A percentile compares a stretch with the other conserved stretches of the same genome.
phyloP scores from a whole-genome alignment of 164 flowering plant species.

The Macadamia integrifolia region DNA sequence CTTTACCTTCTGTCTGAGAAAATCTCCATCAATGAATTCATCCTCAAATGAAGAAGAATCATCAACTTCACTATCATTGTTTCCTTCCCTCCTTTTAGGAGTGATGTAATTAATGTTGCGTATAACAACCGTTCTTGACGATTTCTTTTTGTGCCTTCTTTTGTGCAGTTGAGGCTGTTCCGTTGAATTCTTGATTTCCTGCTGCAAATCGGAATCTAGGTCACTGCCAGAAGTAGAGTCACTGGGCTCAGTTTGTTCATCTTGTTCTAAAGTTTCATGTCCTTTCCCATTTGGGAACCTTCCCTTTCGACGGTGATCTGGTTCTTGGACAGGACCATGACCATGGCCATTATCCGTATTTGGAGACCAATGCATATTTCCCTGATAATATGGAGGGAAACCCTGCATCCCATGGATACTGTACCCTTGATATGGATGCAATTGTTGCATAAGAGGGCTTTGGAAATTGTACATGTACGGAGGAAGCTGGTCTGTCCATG shows the following conservation, averaged over 20 bases:
- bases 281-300: slow-evolving; percentile 29
- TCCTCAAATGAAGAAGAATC: slow-evolving; percentile 50
- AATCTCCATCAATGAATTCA: slow-evolving; percentile 47
- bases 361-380: slow-evolving; percentile 59
- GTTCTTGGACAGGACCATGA: slow-evolving; percentile 24
- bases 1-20: slow-evolving; percentile 60
- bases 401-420: slow-evolving; percentile 54
- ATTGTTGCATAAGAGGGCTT: slow-evolving; percentile 35
- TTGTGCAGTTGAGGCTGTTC: slow-evolving; percentile 17
- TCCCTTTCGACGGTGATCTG: slow-evolving; percentile 31
- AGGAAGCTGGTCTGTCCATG: slow-evolving; percentile 68
- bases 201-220: slow-evolving; percentile 27
- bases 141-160: slow-evolving; percentile 51
- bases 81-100: slow-evolving; percentile 48
- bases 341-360: slow-evolving; percentile 33
- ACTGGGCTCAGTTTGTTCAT: slow-evolving; percentile 33
- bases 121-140: slow-evolving; percentile 77
- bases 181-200: slow-evolving; percentile 23
- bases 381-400: slow-evolving; percentile 53
- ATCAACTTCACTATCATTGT: slow-evolving; percentile 32
- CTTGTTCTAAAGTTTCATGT: slow-evolving; percentile 38
- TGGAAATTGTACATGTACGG: slow-evolving; percentile 65
- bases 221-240: slow-evolving; percentile 47
- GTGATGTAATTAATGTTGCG: slow-evolving; percentile 85
- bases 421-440: slow-evolving; percentile 63